Conservation (phyloP, 768 basidiomycete species). For the Phlebiopsis gigantea region DNA sequence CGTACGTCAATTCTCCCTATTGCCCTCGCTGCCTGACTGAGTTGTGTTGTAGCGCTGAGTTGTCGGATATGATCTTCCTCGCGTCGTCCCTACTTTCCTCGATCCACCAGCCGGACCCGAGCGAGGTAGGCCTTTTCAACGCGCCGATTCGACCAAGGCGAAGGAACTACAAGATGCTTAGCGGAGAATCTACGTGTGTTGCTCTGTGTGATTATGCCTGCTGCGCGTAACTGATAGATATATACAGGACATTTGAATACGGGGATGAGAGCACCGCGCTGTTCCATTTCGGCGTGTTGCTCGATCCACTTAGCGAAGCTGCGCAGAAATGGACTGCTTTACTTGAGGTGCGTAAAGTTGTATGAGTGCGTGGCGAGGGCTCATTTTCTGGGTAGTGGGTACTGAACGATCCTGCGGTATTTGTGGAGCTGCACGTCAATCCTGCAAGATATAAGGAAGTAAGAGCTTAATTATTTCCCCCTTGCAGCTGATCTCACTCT, state of each 20-base stretch:
- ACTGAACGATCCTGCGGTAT: constrained; percentile 54
- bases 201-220: neutral
- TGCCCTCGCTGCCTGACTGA: neutral
- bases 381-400: constrained; percentile 48
- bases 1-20: neutral
- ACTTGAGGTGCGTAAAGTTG: constrained; percentile 47
- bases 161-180: constrained; percentile 54
- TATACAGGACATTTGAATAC: constrained; percentile 54
- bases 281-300: constrained; percentile 62
- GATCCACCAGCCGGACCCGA: constrained; percentile 68
- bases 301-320: constrained; percentile 82
- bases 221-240: constrained; percentile 11
- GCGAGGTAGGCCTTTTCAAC: constrained; percentile 69
- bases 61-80: constrained; percentile 57
- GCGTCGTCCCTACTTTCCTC: constrained; percentile 69
- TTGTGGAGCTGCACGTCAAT: constrained; percentile 75
- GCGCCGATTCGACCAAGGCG: constrained; percentile 54
- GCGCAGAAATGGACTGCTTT: constrained; percentile 86
- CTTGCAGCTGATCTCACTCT: neutral
- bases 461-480: constrained; percentile 18
- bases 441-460: constrained; percentile 69
- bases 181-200: constrained; percentile 58
- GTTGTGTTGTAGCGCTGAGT: constrained; percentile 36
- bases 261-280: constrained; percentile 67
- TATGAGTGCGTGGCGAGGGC: neutral